These are phyloP conservation scores for Phylloporus arenicola DNA, from an alignment of 768 basidiomycete genomes.

Conservation along the genomic window DNA sequence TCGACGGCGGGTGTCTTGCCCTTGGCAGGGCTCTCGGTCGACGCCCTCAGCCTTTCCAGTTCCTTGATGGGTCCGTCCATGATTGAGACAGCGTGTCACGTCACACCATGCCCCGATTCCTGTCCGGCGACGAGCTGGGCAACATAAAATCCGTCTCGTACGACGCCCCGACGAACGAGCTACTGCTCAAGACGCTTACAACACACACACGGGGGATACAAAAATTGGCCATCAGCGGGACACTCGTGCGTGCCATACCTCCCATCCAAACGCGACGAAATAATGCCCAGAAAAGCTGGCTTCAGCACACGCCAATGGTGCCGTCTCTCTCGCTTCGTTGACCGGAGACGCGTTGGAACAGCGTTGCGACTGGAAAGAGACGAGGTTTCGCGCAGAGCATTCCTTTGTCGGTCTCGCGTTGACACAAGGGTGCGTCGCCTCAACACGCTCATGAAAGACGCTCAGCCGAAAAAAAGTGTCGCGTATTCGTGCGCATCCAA, in stretches of 20 bases:
- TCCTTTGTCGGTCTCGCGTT: constrained; percentile 59
- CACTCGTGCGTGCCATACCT: constrained; percentile 34
- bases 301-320: constrained; percentile 59
- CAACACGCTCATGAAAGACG: background rate
- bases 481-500: constrained; percentile 71
- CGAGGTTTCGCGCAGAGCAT: constrained; percentile 46
- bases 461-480: constrained; percentile 22
- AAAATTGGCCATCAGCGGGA: constrained; percentile 30
- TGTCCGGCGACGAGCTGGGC: constrained; percentile 76
- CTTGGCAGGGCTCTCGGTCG: constrained; percentile 43
- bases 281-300: constrained; percentile 54
- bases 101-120: constrained; percentile 57
- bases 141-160: constrained; percentile 60
- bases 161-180: constrained; percentile 31
- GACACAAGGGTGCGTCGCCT: constrained; percentile 42
- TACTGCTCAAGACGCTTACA: constrained; percentile 30
- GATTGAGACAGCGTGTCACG: constrained; percentile 13
- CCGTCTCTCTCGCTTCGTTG: constrained; percentile 40
- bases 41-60: constrained; percentile 67
- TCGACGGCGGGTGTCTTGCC: constrained; percentile 50
- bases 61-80: constrained; percentile 81
- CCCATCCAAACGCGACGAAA: constrained; percentile 12
- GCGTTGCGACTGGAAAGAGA: constrained; percentile 58
- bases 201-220: constrained; percentile 37
- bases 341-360: constrained; percentile 38